Evolutionary conservation across 192 early-diverging fungal genomes (phyloP), one percentile per base, ranked within the genome.

Genomic region (Backusella liffmaniae): DNA sequence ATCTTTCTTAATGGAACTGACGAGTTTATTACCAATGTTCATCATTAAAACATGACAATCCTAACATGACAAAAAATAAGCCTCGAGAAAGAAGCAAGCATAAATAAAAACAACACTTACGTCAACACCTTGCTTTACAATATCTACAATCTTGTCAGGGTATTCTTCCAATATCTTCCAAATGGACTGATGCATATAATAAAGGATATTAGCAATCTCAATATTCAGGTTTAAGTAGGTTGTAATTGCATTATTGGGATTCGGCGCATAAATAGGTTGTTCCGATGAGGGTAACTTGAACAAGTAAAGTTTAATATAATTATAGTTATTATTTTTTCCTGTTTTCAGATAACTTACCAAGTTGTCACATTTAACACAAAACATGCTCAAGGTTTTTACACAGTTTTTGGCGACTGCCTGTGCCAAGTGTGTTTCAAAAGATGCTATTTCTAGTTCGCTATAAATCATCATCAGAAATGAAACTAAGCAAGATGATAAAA

Each of bases 371-470:
- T 91, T 90, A 5, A 77, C 77, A 56, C 83, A 72, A 80, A 84
- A 92, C 85, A 88, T 86, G 66, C 83, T 91, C 44, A 91, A 62
- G 13, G 90, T 85, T 73, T 90, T 91, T 32, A 77, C 69, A 4
- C 80, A 85, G 74, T 92, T 91, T 30, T 86, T 86, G 7, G 84
- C 74, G 0, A 92, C 83, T 15, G 79, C 59, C 67, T 84, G 77
- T 12, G 89, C 26, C 15, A 93, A 72, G 16, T 81, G 70, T 4
- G 79, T 67, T 73, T 92, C 92, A 77, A 93, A 90, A 73, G 90
- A 91, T 3, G 86, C 89, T 30, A 80, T 83, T 42, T 92, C 89
- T 34, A 93, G 74, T 76, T 93, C 92, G 59, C 90, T 91, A 59
- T 4, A 66, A n/a, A 74, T 70, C 36, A 29, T n/a, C 13, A 80